Conservation (phyloP, 192 early-diverging fungal genomes). For the Funneliformis geosporum region DNA sequence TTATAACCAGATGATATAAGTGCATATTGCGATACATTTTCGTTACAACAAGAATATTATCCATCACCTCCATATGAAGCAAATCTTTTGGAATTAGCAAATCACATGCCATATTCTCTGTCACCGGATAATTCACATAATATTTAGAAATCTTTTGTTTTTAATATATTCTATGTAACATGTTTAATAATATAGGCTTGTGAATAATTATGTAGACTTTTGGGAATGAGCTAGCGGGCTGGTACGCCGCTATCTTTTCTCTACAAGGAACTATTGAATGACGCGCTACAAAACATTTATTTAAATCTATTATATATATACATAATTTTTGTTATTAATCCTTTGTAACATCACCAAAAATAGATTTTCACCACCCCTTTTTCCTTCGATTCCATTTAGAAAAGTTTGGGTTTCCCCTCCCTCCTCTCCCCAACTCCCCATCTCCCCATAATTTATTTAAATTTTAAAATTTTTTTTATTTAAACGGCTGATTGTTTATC, state of each 20-base stretch:
- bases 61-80: slow-evolving; percentile 32
- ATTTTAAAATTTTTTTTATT: slow-evolving; percentile 10
- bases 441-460: slow-evolving; percentile 23
- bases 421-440: neutral
- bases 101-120: slow-evolving; percentile 6
- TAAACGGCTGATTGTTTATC: slow-evolving; percentile 33
- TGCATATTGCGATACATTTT: slow-evolving; percentile 11
- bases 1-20: neutral
- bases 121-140: slow-evolving; percentile 5
- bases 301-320: slow-evolving; percentile 3
- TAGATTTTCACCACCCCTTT: slow-evolving; percentile 3
- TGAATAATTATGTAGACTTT: slow-evolving; percentile 1
- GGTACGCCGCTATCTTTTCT: slow-evolving; percentile 20
- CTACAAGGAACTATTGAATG: slow-evolving; percentile 5
- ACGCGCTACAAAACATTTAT: neutral
- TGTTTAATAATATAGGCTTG: neutral
- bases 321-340: neutral
- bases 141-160: slow-evolving; percentile 14
- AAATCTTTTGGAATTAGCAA: neutral
- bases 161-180: too few species aligned
- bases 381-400: neutral
- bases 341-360: slow-evolving; percentile 4
- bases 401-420: neutral
- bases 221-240: slow-evolving; percentile 12
- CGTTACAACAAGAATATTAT: slow-evolving; percentile 21